Conservation (phyloP, 306 rosid species). For the Calophaca sinica region DNA sequence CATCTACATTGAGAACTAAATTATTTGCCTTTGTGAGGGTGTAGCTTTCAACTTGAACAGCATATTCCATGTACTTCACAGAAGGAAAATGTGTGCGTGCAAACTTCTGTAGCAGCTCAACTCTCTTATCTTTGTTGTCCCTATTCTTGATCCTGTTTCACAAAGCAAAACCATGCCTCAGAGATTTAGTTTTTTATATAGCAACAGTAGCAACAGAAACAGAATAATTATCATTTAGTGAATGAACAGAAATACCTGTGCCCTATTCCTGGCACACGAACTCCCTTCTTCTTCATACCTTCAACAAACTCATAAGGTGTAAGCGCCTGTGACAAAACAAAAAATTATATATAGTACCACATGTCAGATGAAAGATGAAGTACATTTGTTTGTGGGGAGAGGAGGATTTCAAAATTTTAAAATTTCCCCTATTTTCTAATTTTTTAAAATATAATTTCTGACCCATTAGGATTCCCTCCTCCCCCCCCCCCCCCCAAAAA, state of each 20-base stretch:
- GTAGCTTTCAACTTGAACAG: conserved; percentile 91
- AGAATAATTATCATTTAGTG: conserved; percentile 20
- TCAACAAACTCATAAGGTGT: conserved; percentile 96
- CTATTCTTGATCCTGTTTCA: conserved; percentile 92
- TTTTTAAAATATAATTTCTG: conserved; percentile 2
- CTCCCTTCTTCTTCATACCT: conserved; percentile 96
- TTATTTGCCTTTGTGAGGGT: conserved; percentile 97
- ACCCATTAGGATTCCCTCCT: not conserved
- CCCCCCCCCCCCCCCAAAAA: not conserved
- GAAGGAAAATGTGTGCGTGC: conserved; percentile 96
- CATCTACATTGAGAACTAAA: conserved; percentile 95
- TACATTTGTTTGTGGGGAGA: not conserved
- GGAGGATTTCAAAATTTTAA: conserved; percentile 9
- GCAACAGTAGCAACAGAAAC: conserved; percentile 34
- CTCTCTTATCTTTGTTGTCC: conserved; percentile 97
- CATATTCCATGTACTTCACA: conserved; percentile 97
- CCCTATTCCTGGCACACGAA: conserved; percentile 99
- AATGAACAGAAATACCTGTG: conserved; percentile 68
- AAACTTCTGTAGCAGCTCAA: conserved; percentile 86
- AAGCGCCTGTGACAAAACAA: conserved; percentile 73
- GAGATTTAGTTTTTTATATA: conserved; percentile 15
- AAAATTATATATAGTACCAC: conserved; percentile 15
- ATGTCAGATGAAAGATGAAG: conserved; percentile 39
- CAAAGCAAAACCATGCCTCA: conserved; percentile 46
- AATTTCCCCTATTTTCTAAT: not conserved